phyloP scores from a whole-genome alignment of 805 yeast genomes.

The Yamadazyma kitorensis region DNA sequence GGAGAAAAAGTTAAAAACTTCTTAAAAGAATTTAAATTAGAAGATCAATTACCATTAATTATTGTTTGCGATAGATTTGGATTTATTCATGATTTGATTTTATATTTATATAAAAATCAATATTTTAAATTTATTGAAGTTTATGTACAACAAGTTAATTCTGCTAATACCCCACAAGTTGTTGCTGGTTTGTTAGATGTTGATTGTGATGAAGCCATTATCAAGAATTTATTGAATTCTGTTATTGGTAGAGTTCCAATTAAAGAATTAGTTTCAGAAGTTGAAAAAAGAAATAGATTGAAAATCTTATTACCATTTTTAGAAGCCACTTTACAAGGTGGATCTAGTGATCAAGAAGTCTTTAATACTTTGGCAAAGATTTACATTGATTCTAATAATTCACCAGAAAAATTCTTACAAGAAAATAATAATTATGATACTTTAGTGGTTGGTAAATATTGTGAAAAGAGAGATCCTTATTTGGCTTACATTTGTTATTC shows the following conservation, averaged over 20 bases:
- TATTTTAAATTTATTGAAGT: slow-evolving; percentile 96
- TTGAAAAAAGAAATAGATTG: slow-evolving; percentile 92
- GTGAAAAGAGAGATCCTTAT: slow-evolving; percentile 99
- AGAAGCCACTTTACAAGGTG: slow-evolving; percentile 81
- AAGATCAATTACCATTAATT: slow-evolving; percentile 94
- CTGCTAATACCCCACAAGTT: slow-evolving; percentile 93
- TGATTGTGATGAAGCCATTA: slow-evolving; percentile 90
- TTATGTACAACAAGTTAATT: slow-evolving; percentile 96
- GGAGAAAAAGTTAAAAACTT: slow-evolving; percentile 98
- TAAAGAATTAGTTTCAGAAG: slow-evolving; percentile 84
- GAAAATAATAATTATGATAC: slow-evolving; percentile 91
- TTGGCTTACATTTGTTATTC: slow-evolving; percentile 97
- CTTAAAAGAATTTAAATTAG: slow-evolving; percentile 88
- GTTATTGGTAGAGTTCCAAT: slow-evolving; percentile 95
- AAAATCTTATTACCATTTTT: slow-evolving; percentile 89
- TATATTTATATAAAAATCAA: slow-evolving; percentile 92
- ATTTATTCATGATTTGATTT: slow-evolving; percentile 88
- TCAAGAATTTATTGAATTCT: slow-evolving; percentile 73
- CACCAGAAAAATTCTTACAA: slow-evolving; percentile 93
- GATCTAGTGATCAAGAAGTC: slow-evolving; percentile 85
- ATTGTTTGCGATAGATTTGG: slow-evolving; percentile 92
- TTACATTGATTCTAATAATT: slow-evolving; percentile 95
- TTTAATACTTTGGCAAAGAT: slow-evolving; percentile 95
- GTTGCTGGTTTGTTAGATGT: slow-evolving; percentile 95
- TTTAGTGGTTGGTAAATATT: slow-evolving; percentile 93